Conservation (phyloP, 2,329 filamentous ascomycete species). For the Grosmannia serpens region DNA sequence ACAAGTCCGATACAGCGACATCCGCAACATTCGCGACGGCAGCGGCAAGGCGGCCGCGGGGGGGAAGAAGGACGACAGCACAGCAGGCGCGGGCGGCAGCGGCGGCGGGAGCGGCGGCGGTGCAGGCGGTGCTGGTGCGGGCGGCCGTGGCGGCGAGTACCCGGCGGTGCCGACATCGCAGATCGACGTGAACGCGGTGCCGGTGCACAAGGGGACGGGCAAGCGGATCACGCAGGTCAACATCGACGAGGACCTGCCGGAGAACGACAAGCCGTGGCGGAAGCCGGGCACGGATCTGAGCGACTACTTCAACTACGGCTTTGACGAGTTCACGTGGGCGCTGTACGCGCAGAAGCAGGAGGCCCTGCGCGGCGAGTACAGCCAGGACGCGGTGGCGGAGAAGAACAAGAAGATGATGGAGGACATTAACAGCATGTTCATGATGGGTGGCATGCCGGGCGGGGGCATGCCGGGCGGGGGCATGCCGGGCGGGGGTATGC, state of each 20-base stretch:
- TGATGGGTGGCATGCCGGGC: constrained; percentile 40
- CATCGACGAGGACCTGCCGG: constrained; percentile 61
- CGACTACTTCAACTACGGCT: constrained; percentile 98
- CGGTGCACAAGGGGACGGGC: constrained; percentile 65
- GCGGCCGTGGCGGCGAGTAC: constrained; percentile 3
- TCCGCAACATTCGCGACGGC: constrained; percentile 42
- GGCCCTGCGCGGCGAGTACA: constrained; percentile 62
- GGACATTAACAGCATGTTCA: constrained; percentile 58
- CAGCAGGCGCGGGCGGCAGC: constrained; percentile 1
- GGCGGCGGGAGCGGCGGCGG: constrained; percentile 17
- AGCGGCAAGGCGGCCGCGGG: neutral
- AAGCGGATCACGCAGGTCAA: constrained; percentile 70
- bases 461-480: constrained; percentile 21
- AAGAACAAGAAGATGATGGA: constrained; percentile 72
- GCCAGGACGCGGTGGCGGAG: constrained; percentile 49
- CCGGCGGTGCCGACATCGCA: constrained; percentile 66
- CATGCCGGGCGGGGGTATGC: constrained; percentile 22
- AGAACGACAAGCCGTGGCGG: constrained; percentile 89
- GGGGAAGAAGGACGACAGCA: constrained; percentile 32
- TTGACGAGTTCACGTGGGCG: constrained; percentile 97
- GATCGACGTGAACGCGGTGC: constrained; percentile 74
- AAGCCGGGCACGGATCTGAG: constrained; percentile 87
- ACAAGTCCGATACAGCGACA: constrained; percentile 52
- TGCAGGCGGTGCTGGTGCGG: constrained; percentile 27
- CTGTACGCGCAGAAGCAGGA: constrained; percentile 88